Evolutionary conservation across 352 stramenopile genomes (phyloP).

Genomic region (Pythium coloratum): DNA sequence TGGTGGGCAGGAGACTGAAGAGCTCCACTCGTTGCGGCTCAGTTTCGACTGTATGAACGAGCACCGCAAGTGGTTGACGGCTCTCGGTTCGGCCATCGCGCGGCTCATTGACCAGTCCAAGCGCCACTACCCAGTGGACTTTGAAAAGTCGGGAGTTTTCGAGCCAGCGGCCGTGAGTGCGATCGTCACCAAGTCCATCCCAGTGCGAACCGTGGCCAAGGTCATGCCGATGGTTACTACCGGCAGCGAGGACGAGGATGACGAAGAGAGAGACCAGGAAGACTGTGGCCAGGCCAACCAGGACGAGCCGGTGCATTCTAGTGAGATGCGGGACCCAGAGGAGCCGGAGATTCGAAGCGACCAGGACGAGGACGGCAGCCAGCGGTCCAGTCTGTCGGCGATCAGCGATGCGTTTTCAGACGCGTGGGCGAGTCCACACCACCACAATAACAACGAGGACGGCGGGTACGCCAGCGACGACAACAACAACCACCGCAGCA

Average conservation of each 20-base stretch:
- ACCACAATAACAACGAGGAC: conserved; percentile 12
- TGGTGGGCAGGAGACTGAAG: not conserved
- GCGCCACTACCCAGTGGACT: conserved; percentile 27
- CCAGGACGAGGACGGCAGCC: conserved; percentile 6
- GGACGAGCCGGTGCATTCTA: not conserved
- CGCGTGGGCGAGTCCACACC: conserved; percentile 16
- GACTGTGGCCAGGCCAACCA: conserved; percentile 7
- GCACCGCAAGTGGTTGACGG: conserved; percentile 51
- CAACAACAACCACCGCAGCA: conserved; percentile 41
- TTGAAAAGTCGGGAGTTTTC: conserved; percentile 10
- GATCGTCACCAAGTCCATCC: conserved; percentile 17
- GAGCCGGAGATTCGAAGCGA: conserved; percentile 9
- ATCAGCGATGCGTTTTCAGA: conserved; percentile 12
- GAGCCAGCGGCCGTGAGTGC: conserved; percentile 13
- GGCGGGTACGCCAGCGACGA: conserved; percentile 21
- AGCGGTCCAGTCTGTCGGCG: conserved; percentile 14
- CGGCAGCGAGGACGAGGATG: not conserved
- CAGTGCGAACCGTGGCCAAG: conserved; percentile 9
- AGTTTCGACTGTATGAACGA: conserved; percentile 32
- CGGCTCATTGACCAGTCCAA: conserved; percentile 41
- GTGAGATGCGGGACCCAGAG: conserved; percentile 10
- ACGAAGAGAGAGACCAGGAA: not conserved
- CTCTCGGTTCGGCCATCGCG: conserved; percentile 46
- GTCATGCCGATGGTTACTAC: conserved; percentile 9
- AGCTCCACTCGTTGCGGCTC: conserved; percentile 40